Evolutionary conservation across 495 filamentous ascomycete genomes (phyloP).

Genomic region (Lindgomyces ingoldianus): DNA sequence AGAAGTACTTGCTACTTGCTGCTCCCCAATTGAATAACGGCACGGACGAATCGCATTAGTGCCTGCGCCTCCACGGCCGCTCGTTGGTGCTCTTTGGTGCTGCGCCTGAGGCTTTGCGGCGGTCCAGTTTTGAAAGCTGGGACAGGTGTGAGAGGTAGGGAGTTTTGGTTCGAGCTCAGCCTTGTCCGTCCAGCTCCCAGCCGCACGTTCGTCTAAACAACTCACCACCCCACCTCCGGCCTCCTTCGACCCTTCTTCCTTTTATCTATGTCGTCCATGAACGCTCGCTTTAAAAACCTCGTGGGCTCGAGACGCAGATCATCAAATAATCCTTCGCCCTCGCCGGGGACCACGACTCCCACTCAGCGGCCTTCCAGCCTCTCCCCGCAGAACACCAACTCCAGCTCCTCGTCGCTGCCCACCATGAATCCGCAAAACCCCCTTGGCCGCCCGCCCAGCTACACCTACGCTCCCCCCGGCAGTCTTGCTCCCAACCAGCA

Average conservation of each 20-base stretch:
- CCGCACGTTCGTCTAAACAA: not conserved
- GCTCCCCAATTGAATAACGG: not conserved
- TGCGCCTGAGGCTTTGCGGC: no score
- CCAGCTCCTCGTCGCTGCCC: constrained; percentile 34
- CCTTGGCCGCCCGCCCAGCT: constrained; percentile 47
- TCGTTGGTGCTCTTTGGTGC: not conserved
- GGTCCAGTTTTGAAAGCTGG: no score
- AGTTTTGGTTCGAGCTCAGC: no score
- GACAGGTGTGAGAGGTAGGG: no score
- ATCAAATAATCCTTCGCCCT: constrained; percentile 41
- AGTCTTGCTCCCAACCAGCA: constrained; percentile 34
- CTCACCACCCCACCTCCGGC: not conserved
- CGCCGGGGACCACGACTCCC: constrained; percentile 29
- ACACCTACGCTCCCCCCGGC: constrained; percentile 46
- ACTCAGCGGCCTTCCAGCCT: constrained; percentile 34
- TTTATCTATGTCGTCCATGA: constrained; percentile 43
- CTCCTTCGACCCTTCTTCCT: constrained; percentile 18
- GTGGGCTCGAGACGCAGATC: constrained; percentile 44
- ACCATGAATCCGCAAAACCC: constrained; percentile 44
- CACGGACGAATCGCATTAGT: not conserved
- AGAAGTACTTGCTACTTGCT: not conserved
- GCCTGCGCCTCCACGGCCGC: constrained; percentile 18
- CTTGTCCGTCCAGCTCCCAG: constrained; percentile 1
- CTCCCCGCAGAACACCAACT: constrained; percentile 38
- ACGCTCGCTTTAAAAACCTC: constrained; percentile 43